Evolutionary conservation across 495 filamentous ascomycete species (phyloP).

Genomic region (Aspergillus carlsbadensis): DNA sequence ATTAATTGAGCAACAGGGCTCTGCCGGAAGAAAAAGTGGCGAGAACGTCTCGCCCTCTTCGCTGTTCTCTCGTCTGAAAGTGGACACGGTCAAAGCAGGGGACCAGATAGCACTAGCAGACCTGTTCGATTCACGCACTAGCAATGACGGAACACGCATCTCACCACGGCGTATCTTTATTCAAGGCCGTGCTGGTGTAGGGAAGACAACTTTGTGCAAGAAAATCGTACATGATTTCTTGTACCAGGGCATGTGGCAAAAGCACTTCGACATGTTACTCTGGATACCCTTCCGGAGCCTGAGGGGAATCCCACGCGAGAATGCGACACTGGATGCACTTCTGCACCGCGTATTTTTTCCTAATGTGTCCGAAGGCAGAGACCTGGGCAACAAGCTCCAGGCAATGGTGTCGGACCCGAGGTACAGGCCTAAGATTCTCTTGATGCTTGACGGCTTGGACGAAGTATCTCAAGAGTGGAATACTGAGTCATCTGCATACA

Average conservation of each 20-base stretch:
- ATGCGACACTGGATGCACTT: constrained; percentile 16
- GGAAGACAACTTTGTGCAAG: constrained; percentile 49
- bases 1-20: too few relatives aligned
- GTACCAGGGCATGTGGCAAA: constrained; percentile 21
- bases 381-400: background rate
- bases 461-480: constrained; percentile 34
- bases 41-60: too few relatives aligned
- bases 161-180: constrained; percentile 31
- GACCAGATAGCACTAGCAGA: too few relatives aligned
- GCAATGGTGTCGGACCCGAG: background rate
- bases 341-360: constrained; percentile 26
- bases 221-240: constrained; percentile 34
- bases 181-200: constrained; percentile 41
- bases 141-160: background rate
- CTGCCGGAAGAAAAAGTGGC: too few relatives aligned
- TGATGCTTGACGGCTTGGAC: constrained; percentile 43
- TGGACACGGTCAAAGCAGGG: too few relatives aligned
- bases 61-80: too few relatives aligned
- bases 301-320: constrained; percentile 15
- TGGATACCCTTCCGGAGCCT: constrained; percentile 36
- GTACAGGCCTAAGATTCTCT: constrained; percentile 20
- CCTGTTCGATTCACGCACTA: background rate
- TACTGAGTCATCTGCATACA: background rate
- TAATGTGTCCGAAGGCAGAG: background rate
- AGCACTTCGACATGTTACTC: constrained; percentile 34